Percentiles rank a stretch among this genome's conserved stretches.
phyloP scores from a whole-genome alignment of 208 protist species.

The Entamoeba histolytica region DNA sequence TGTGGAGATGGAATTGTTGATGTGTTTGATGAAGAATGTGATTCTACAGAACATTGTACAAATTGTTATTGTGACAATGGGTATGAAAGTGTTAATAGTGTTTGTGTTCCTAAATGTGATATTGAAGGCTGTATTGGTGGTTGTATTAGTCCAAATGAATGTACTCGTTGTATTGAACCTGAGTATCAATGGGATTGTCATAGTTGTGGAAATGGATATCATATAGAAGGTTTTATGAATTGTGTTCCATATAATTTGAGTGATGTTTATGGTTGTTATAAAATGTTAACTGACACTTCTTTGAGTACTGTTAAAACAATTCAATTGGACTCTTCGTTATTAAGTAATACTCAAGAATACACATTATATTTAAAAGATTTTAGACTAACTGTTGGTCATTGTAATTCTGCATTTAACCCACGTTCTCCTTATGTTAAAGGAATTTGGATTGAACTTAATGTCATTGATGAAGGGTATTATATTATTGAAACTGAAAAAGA shows the following conservation, averaged over 20 bases:
- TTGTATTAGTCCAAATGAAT: neutral
- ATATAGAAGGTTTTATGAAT: neutral
- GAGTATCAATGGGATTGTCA: neutral
- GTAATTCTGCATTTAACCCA: neutral
- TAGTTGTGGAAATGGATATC: neutral
- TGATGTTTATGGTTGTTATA: neutral
- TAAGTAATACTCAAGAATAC: neutral
- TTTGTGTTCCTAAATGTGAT: neutral
- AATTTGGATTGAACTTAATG: neutral
- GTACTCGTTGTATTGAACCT: neutral
- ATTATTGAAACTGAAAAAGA: neutral
- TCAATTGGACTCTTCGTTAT: neutral
- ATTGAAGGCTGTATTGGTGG: neutral
- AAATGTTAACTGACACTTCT: too few species aligned
- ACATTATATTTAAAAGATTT: neutral
- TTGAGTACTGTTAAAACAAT: neutral
- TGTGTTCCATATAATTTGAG: neutral
- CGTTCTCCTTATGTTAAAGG: neutral
- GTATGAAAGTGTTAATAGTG: neutral
- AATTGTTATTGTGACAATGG: neutral
- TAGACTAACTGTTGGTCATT: neutral
- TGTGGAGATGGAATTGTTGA: neutral
- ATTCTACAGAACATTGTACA: neutral
- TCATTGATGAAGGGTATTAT: neutral
- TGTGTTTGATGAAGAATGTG: neutral